These are phyloP conservation scores for Neurospora tetraspora DNA, from an alignment of 495 filamentous ascomycete genomes.

Conservation along the genomic window DNA sequence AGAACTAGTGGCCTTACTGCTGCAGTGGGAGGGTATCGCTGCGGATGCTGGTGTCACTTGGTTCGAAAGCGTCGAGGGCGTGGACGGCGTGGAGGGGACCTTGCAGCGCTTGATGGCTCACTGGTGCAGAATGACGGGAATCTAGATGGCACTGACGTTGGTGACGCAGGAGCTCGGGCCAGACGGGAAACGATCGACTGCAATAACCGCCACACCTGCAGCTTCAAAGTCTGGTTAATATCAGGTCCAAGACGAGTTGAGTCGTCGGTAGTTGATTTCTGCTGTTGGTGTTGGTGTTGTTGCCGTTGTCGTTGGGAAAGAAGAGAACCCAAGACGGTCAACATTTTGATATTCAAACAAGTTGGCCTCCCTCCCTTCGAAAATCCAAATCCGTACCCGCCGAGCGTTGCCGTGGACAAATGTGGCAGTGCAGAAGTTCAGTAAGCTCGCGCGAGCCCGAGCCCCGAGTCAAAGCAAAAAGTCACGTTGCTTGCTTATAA, in stretches of 20 bases:
- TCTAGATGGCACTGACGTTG: neutral
- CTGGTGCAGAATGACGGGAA: neutral
- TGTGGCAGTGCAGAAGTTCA: neutral
- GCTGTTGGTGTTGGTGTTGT: neutral
- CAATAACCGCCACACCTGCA: neutral
- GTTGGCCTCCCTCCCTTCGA: neutral
- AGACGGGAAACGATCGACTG: constrained; percentile 17
- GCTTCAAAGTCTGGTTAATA: neutral
- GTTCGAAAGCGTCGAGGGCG: neutral
- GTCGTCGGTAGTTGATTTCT: too few species aligned
- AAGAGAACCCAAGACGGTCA: neutral
- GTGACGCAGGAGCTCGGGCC: constrained; percentile 20
- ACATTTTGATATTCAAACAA: neutral
- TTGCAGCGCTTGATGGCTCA: neutral
- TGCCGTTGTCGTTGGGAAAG: neutral
- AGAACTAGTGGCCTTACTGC: neutral
- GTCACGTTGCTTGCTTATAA: neutral
- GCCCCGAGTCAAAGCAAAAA: neutral
- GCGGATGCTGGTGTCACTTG: neutral
- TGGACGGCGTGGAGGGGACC: neutral
- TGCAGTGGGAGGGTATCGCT: neutral
- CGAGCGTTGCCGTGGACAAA: neutral
- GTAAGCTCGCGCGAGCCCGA: neutral
- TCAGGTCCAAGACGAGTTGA: neutral
- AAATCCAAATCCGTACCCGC: neutral